Evolutionary conservation across 345 rosid genomes (phyloP), one percentile per base, ranked within the genome.

Genomic region (Cardamine occulta): DNA sequence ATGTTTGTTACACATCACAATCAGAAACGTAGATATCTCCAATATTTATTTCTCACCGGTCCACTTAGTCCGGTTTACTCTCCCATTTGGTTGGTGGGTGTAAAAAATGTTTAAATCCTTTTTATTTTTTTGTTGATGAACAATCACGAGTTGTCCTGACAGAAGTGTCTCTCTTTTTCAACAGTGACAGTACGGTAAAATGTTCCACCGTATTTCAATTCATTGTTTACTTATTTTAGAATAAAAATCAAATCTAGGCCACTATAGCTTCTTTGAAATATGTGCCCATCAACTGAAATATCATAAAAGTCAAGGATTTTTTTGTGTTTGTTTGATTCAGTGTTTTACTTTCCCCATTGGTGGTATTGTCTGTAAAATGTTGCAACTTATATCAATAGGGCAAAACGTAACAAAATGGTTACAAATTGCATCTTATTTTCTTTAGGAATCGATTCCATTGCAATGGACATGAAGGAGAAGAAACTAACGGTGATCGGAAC

Each of bases 391-490:
- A 51, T 68, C 48, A 29, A 29, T 52, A 32, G 63, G 68, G 48
- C 34, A 69, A 68, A 59, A 23, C 37, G 19, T 29, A 9, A 18
- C 1, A 9, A 58, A 63, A 32, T 44, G 21, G n/a, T 76, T 8
- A 56, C 44, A 35, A 32, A 47, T 32, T 45, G 48, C 53, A 63
- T 47, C 34, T 45, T 68, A 17, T 11, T 34, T 32, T 53, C 26
- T 66, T 2, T 29, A 93, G 98, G 98, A 48, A 91, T 93, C 37
- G 98, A 93, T 81, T 85, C 92, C 28, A 85, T 93, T 6, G 79
- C 93, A 45, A 83, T 93, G 88, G 89, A 90, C 79, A 86, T 93
- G 93, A 93, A 93, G 68, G 88, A 73, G 53, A 84, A 83, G 88
- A 90, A 85, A 77, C 0, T 93, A 35, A 93, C 97, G 2, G 92